Percentiles rank a stretch among this genome's conserved stretches.
Conservation (phyloP, 306 rosid species). For the Rosa persica region DNA sequence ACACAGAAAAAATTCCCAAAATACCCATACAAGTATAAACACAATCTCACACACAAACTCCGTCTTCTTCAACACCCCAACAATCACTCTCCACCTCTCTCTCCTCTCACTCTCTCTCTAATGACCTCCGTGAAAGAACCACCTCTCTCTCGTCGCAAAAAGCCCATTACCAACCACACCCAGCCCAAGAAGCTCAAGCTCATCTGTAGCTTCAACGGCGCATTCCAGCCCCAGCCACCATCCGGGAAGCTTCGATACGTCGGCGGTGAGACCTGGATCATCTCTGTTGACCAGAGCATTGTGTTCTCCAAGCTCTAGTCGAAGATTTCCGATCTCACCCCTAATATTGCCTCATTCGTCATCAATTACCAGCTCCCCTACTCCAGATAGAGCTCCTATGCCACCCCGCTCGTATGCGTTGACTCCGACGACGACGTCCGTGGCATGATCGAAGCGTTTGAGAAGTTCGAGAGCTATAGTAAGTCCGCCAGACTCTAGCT, state of each 20-base stretch:
- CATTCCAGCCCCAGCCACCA: slow-evolving; percentile 13
- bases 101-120: background rate
- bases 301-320: slow-evolving; percentile 22
- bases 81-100: background rate
- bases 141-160: slow-evolving; percentile 17
- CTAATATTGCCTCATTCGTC: background rate
- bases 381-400: background rate
- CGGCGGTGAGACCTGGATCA: slow-evolving; percentile 34
- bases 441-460: slow-evolving; percentile 29
- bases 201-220: slow-evolving; percentile 31
- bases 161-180: background rate
- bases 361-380: slow-evolving; percentile 22
- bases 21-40: too few relatives aligned
- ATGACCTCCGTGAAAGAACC: slow-evolving; percentile 25
- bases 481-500: slow-evolving; percentile 27
- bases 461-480: slow-evolving; percentile 20
- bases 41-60: background rate
- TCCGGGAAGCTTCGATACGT: slow-evolving; percentile 26
- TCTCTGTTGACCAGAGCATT: slow-evolving; percentile 24
- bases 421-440: slow-evolving; percentile 34
- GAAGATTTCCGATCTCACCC: slow-evolving; percentile 28
- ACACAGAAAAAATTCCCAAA: too few relatives aligned
- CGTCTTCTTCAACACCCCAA: background rate
- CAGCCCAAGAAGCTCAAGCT: slow-evolving; percentile 28
- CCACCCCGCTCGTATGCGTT: slow-evolving; percentile 13